Evolutionary conservation across 805 yeast genomes (phyloP), one percentile per base, ranked within the genome.

Genomic region (Scheffersomyces ergatensis): DNA sequence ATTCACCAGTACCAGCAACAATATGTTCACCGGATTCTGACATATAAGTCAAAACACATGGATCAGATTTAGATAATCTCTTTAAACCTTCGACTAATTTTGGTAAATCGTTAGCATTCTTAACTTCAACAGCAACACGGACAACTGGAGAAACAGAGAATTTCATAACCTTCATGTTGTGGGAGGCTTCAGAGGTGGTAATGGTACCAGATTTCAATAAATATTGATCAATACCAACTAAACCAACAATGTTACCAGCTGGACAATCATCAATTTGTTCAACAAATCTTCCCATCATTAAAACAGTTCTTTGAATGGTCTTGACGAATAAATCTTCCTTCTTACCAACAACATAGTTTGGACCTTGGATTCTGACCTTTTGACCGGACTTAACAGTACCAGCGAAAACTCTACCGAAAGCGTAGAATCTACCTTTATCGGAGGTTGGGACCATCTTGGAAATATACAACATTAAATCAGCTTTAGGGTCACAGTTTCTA

Each of bases 361-460:
- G 98, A 78, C 99, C 99, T 82, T 92, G 99, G 69, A 92, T 92
- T 82, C 99, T 88, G 68, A 92, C 96, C 88, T 92, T 92, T 83
- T 85, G 89, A 78, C 99, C 99, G 63, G 97, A 88, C 74, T 77
- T 87, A 67, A 93, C 97, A 66, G 98, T 92, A 89, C 99, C 99
- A 62, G 98, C 87, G 81, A 92, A 92, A 72, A 92, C 98, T 83
- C 99, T 93, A 77, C 99, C 99, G 80, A 92, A 93, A 69, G 99
- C 99, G 85, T 89, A 92, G 96, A 92, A 92, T 81, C 99, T 89
- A 84, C 99, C 99, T 83, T 92, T 93, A 77, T 92, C 99, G 62
- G 98, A 92, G 72, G 99, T 92, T 77, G 99, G 99, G 60, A 92
- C 98, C 99, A 92, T 92, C 96, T 92, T 92, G 77, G 98, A 93